phyloP scores from a whole-genome alignment of 768 basidiomycete species.

The Lactarius quietus region DNA sequence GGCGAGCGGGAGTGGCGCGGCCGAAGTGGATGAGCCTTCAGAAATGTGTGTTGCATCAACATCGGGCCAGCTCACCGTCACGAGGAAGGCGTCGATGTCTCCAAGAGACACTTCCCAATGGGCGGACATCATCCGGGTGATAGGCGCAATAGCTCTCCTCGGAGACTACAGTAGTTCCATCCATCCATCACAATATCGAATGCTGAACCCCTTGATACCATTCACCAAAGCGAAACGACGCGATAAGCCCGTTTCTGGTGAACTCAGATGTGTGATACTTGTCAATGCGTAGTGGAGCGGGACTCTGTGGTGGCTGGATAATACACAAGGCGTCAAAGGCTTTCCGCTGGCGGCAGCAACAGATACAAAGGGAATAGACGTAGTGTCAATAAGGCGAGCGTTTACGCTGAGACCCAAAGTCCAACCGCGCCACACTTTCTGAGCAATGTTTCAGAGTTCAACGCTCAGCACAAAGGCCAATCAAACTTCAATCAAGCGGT shows the following conservation, averaged over 20 bases:
- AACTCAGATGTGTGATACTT: slow-evolving; percentile 52
- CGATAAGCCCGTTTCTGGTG: slow-evolving; percentile 55
- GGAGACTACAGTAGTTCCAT: slow-evolving; percentile 42
- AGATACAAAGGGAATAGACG: slow-evolving; percentile 42
- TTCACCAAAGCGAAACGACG: slow-evolving; percentile 52
- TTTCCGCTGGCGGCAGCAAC: slow-evolving; percentile 31
- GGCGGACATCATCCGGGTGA: slow-evolving; percentile 76
- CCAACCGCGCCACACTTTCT: slow-evolving; percentile 72
- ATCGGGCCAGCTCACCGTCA: slow-evolving; percentile 56
- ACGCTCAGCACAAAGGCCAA: neutral
- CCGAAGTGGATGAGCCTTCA: slow-evolving; percentile 35
- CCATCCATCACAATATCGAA: slow-evolving; percentile 69
- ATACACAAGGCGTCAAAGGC: slow-evolving; percentile 36
- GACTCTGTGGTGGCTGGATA: slow-evolving; percentile 20
- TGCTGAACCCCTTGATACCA: slow-evolving; percentile 97
- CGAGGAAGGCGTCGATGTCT: slow-evolving; percentile 72
- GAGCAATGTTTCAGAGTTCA: neutral
- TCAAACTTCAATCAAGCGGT: slow-evolving; percentile 7
- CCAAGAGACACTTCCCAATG: slow-evolving; percentile 56
- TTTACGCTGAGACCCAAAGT: slow-evolving; percentile 59
- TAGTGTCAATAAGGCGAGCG: slow-evolving; percentile 28
- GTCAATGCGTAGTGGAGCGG: slow-evolving; percentile 26
- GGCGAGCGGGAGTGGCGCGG: neutral
- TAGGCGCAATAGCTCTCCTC: slow-evolving; percentile 45
- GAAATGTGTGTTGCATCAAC: slow-evolving; percentile 46